Base-by-base conservation (phyloP, 2,329 filamentous ascomycete species). In the Hypoxylon sp. region DNA sequence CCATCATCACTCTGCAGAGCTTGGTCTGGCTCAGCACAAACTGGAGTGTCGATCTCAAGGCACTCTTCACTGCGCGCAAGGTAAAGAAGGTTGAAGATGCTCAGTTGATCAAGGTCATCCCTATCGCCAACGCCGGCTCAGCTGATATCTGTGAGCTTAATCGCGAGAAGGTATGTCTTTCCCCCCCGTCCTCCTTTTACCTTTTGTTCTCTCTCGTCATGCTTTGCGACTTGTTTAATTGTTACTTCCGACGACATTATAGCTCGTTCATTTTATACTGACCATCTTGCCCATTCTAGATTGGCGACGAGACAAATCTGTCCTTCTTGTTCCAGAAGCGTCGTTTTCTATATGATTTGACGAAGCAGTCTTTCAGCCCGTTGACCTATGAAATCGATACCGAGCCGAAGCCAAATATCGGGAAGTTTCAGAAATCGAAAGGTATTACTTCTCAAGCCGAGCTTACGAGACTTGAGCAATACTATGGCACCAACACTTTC, bases 321-420 rank as follows among this genome's bases (percentile, higher is more conserved):
- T 98, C 94, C 9, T 99, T 99, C 82, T 85, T 98, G 63, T 99
- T 99, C 84, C 96, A 99, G 84, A 99, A 99, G 85, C 93, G 96
- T 75, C 92, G 95, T 39, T 99, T 99, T 80, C 87, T 98, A 70
- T 98, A 94, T 84, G 85, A 93, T 72, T 81, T 89, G 54, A 87
- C 90, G 46, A 88, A 85, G 71, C 88, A 91, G 68, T 87, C 86
- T n/a, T 99, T 99, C 80, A 87, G 90, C 55, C 93, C 95, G 26
- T 85, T 98, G 64, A 85, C 86, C 64, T 99, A 97, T 81, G 88
- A 89, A 47, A 91, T 99, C 79, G 96, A 99, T 78, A 83, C 84
- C 70, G 92, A 97, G 72, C 94, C 94, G 13, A 96, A 94, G 83
- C 94, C 95, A 44, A 82, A 84, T 65, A 86, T 99, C 70, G 87